Conservation (phyloP, 1,139 yeast species). For the Candida sojae region DNA sequence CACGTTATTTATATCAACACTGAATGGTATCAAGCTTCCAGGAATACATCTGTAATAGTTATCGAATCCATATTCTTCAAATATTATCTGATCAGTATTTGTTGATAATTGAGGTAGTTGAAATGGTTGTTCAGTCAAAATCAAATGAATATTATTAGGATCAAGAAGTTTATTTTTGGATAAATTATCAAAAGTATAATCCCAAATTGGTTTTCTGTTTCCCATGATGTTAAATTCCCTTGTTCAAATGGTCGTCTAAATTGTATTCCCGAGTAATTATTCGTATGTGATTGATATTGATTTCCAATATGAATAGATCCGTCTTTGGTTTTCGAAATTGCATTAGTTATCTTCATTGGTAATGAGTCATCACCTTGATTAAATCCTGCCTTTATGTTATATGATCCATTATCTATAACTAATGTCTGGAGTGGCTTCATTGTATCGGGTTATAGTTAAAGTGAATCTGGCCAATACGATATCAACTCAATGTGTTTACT, state of each 20-base stretch:
- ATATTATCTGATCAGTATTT: constrained; percentile 87
- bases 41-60: constrained; percentile 64
- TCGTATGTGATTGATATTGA: constrained; percentile 62
- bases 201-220: constrained; percentile 92
- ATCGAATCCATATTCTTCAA: constrained; percentile 88
- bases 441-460: constrained; percentile 6
- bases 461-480: neutral
- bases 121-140: constrained; percentile 77
- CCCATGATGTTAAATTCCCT: constrained; percentile 93
- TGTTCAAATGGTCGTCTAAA: constrained; percentile 84
- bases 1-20: constrained; percentile 21
- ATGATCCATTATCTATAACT: constrained; percentile 86
- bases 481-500: constrained; percentile 12
- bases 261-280: constrained; percentile 73
- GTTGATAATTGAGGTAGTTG: constrained; percentile 81
- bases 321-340: constrained; percentile 74
- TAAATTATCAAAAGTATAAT: constrained; percentile 53
- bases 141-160: constrained; percentile 49
- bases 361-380: constrained; percentile 27
- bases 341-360: constrained; percentile 64
- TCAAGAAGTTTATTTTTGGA: constrained; percentile 36
- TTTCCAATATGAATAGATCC: constrained; percentile 71
- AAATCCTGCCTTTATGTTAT: constrained; percentile 76
- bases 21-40: constrained; percentile 75
- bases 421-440: constrained; percentile 13